phyloP scores from a whole-genome alignment of 2,329 filamentous ascomycete species.

The Xylariaceae sp. region DNA sequence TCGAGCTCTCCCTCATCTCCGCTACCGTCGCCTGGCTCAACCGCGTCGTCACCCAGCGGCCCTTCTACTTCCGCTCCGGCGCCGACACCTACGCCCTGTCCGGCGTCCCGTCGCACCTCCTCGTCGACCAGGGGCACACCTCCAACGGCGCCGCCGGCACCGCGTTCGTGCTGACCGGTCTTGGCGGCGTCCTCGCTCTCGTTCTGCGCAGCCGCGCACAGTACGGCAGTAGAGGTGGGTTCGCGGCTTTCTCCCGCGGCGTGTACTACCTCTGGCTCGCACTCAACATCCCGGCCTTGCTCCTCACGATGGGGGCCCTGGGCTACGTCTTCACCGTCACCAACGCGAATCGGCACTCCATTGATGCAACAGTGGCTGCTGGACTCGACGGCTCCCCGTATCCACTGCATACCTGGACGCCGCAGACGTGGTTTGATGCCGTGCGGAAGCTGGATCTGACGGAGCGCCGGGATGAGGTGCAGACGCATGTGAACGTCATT shows the following conservation, averaged over 20 bases:
- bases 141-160: slow-evolving; percentile 37
- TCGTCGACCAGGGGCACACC: slow-evolving; percentile 38
- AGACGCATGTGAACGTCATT: slow-evolving; percentile 25
- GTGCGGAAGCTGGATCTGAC: slow-evolving; percentile 28
- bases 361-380: slow-evolving; percentile 24
- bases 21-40: slow-evolving; percentile 36
- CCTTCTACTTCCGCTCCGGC: slow-evolving; percentile 19
- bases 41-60: slow-evolving; percentile 20
- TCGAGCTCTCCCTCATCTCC: slow-evolving; percentile 35
- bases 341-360: slow-evolving; percentile 24
- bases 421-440: slow-evolving; percentile 35
- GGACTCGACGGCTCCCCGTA: slow-evolving; percentile 21
- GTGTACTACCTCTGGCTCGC: slow-evolving; percentile 32
- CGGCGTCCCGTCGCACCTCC: slow-evolving; percentile 26
- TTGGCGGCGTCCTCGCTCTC: slow-evolving; percentile 29
- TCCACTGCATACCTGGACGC: slow-evolving; percentile 30
- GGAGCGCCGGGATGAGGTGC: slow-evolving; percentile 20
- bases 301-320: slow-evolving; percentile 33
- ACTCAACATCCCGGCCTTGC: slow-evolving; percentile 28
- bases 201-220: slow-evolving; percentile 21
- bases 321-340: slow-evolving; percentile 33
- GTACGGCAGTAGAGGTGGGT: slow-evolving; percentile 11
- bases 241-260: slow-evolving; percentile 4
- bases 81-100: slow-evolving; percentile 12
- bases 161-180: slow-evolving; percentile 29